Conservation (phyloP, 129 eudicot species). For the Artemisia annua region DNA sequence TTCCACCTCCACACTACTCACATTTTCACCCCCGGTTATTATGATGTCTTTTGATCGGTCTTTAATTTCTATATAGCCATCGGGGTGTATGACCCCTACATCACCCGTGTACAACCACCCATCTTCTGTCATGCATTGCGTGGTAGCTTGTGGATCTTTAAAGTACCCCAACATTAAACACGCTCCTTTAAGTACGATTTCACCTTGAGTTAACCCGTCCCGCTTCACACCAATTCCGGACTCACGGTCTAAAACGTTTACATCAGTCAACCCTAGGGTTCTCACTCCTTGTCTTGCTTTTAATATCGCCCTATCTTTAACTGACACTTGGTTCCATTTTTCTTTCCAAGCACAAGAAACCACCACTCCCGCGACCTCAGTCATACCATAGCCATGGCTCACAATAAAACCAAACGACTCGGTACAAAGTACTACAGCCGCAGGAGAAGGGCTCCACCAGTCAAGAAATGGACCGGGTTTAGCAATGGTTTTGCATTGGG, state of each 20-base stretch:
- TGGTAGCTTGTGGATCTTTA: neutral
- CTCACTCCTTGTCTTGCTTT: neutral
- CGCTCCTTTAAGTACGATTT: neutral
- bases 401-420: neutral
- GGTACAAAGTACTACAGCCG: neutral
- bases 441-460: neutral
- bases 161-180: neutral
- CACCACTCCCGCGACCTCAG: neutral
- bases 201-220: neutral
- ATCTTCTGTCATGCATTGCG: neutral
- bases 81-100: neutral
- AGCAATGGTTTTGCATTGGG: too few species aligned
- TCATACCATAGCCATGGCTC: neutral
- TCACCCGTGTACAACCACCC: slow-evolving; percentile 2
- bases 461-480: neutral
- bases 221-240: neutral
- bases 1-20: neutral
- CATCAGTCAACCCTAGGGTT: neutral
- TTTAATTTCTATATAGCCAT: neutral
- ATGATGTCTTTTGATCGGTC: neutral
- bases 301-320: neutral
- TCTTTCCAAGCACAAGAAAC: neutral
- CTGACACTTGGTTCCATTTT: neutral
- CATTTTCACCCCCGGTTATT: neutral
- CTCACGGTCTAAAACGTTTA: neutral